A percentile compares a stretch with the other conserved stretches of the same genome.
These are phyloP conservation scores for Plasmodium knowlesi DNA, from an alignment of 169 alveolate genomes.

Conservation along the genomic window DNA sequence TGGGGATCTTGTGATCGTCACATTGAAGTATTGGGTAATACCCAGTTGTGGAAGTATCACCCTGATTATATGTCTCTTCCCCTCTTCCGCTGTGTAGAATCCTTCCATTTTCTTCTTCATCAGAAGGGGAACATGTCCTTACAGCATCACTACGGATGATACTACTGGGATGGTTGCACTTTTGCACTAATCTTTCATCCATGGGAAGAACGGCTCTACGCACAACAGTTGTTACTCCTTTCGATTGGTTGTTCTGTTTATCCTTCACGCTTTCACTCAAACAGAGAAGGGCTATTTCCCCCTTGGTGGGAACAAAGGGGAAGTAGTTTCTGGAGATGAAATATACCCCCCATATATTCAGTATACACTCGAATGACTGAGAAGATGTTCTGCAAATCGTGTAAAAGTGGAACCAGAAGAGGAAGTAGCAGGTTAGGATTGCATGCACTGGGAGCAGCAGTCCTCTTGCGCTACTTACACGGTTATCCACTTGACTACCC, in stretches of 20 bases:
- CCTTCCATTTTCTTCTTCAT: neutral
- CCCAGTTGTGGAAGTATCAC: neutral
- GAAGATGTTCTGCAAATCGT: conserved; percentile 75
- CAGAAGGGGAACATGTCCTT: neutral
- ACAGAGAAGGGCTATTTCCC: neutral
- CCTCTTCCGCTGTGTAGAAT: neutral
- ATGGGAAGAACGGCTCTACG: neutral
- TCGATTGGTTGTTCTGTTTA: neutral
- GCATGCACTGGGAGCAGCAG: neutral
- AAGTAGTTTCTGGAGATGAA: conserved; percentile 61
- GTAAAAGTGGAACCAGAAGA: conserved; percentile 76
- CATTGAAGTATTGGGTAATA: too few relatives aligned
- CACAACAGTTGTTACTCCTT: neutral
- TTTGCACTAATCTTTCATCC: neutral
- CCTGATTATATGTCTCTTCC: neutral
- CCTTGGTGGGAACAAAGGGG: neutral
- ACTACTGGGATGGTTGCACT: neutral
- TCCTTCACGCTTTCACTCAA: neutral
- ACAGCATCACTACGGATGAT: neutral
- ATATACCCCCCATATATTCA: conserved; percentile 76
- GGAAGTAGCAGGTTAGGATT: conserved; percentile 35
- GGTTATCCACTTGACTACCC: neutral
- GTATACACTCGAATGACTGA: conserved; percentile 65
- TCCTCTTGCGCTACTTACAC: neutral
- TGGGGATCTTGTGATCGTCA: neutral